phyloP scores from a whole-genome alignment of 306 rosid species.

The Trifolium repens region DNA sequence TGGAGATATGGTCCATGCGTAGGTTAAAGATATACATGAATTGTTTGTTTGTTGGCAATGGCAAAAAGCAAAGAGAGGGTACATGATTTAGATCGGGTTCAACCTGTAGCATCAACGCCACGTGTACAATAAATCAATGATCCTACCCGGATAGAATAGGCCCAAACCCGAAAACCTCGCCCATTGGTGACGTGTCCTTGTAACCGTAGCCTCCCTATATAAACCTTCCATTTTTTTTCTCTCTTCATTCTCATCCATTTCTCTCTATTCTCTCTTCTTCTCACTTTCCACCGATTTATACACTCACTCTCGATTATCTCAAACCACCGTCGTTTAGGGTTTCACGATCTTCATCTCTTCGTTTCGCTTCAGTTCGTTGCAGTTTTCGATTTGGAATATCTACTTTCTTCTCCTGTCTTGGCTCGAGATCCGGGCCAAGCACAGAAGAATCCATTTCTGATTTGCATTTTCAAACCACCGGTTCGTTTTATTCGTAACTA shows the following conservation, averaged over 20 bases:
- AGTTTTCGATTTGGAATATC: slow-evolving; percentile 42
- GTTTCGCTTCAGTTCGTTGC: neutral
- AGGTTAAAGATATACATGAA: slow-evolving; percentile 10
- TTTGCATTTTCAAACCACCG: slow-evolving; percentile 45
- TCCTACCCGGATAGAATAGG: slow-evolving; percentile 24
- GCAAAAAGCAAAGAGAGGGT: slow-evolving; percentile 1
- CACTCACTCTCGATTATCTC: slow-evolving; percentile 29
- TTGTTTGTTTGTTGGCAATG: neutral
- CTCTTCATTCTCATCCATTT: slow-evolving; percentile 71
- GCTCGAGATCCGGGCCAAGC: slow-evolving; percentile 99
- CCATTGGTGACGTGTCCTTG: slow-evolving; percentile 63
- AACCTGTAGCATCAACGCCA: slow-evolving; percentile 29
- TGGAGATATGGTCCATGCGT: neutral
- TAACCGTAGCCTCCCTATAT: slow-evolving; percentile 83
- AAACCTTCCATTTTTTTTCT: slow-evolving; percentile 22
- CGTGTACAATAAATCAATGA: slow-evolving; percentile 31
- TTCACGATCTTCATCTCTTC: slow-evolving; percentile 26
- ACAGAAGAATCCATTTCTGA: slow-evolving; percentile 57
- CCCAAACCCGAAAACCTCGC: slow-evolving; percentile 53
- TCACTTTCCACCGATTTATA: slow-evolving; percentile 43
- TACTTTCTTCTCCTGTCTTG: slow-evolving; percentile 70
- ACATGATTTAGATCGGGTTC: slow-evolving; percentile 32
- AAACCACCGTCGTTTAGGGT: slow-evolving; percentile 21
- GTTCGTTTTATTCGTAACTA: slow-evolving; percentile 33
- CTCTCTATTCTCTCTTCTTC: slow-evolving; percentile 25